phyloP scores from a whole-genome alignment of 805 yeast species.

The Metschnikowia vanudenii region DNA sequence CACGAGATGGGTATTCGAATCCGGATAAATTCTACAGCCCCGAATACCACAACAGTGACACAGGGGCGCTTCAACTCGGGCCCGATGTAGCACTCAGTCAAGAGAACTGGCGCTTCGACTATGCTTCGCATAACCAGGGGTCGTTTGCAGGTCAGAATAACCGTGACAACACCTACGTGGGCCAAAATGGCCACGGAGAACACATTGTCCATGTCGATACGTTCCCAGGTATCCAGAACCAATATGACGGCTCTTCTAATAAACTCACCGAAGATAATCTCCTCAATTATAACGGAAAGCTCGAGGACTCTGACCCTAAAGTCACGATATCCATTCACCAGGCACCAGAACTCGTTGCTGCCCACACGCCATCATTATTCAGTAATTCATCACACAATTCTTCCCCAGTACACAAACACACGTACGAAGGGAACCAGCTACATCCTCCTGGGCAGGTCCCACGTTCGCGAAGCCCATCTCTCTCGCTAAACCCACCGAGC shows the following conservation, averaged over 20 bases:
- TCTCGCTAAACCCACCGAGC: slow-evolving; percentile 7
- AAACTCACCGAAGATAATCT: slow-evolving; percentile 21
- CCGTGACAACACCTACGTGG: too few relatives aligned
- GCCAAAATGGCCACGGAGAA: too few relatives aligned
- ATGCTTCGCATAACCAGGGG: slow-evolving; percentile 6
- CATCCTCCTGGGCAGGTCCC: slow-evolving; percentile 9
- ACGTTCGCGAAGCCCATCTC: slow-evolving; percentile 8
- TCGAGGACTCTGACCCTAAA: slow-evolving; percentile 11
- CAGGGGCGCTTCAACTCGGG: background rate
- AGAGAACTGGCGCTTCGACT: slow-evolving; percentile 2
- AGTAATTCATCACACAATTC: slow-evolving; percentile 46
- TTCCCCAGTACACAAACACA: slow-evolving; percentile 34
- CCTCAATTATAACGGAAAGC: slow-evolving; percentile 15
- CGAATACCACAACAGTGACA: slow-evolving; percentile 1
- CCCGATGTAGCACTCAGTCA: background rate
- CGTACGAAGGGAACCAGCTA: slow-evolving; percentile 7
- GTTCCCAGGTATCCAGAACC: slow-evolving; percentile 1
- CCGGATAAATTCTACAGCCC: background rate
- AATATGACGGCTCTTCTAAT: background rate
- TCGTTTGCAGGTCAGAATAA: too few relatives aligned
- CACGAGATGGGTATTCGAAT: background rate
- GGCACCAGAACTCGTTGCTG: slow-evolving; percentile 31
- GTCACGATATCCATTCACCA: slow-evolving; percentile 23
- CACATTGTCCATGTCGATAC: background rate
- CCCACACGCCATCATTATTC: slow-evolving; percentile 56